phyloP scores from a whole-genome alignment of 2,329 filamentous ascomycete genomes.

The Monosporascus sp. region DNA sequence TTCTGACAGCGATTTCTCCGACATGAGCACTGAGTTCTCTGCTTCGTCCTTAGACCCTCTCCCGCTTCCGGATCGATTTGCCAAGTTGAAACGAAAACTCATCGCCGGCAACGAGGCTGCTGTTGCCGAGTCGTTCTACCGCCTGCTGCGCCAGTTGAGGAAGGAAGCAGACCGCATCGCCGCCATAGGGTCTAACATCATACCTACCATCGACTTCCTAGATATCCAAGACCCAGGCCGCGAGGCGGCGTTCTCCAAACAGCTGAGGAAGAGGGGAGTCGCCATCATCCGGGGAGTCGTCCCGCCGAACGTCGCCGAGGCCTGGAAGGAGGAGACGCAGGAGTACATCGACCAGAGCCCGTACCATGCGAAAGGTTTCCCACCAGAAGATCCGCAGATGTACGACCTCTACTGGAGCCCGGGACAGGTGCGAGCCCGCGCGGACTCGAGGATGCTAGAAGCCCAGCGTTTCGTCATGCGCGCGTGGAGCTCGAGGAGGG shows the following conservation, averaged over 20 bases:
- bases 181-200: conserved; percentile 27
- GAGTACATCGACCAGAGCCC: conserved; percentile 62
- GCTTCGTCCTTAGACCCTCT: conserved; percentile 31
- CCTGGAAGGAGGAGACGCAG: conserved; percentile 60
- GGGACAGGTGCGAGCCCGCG: conserved; percentile 60
- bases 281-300: conserved; percentile 64
- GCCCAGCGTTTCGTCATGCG: conserved; percentile 59
- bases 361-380: conserved; percentile 51
- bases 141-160: conserved; percentile 31
- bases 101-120: conserved; percentile 32
- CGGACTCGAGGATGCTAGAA: conserved; percentile 57
- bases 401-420: conserved; percentile 72
- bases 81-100: conserved; percentile 36
- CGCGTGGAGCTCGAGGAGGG: conserved; percentile 53
- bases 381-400: conserved; percentile 58
- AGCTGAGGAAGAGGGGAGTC: conserved; percentile 52
- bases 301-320: conserved; percentile 53
- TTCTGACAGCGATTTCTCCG: conserved; percentile 14
- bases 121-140: conserved; percentile 35
- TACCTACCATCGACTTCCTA: conserved; percentile 37
- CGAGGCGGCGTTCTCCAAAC: conserved; percentile 19
- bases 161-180: conserved; percentile 33
- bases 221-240: conserved; percentile 28
- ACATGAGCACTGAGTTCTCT: conserved; percentile 11
- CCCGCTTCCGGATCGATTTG: conserved; percentile 37